Percentiles rank a stretch among this genome's conserved stretches.
Conservation (phyloP, 1,284 basidiomycete species). For the Mycena sp. region DNA sequence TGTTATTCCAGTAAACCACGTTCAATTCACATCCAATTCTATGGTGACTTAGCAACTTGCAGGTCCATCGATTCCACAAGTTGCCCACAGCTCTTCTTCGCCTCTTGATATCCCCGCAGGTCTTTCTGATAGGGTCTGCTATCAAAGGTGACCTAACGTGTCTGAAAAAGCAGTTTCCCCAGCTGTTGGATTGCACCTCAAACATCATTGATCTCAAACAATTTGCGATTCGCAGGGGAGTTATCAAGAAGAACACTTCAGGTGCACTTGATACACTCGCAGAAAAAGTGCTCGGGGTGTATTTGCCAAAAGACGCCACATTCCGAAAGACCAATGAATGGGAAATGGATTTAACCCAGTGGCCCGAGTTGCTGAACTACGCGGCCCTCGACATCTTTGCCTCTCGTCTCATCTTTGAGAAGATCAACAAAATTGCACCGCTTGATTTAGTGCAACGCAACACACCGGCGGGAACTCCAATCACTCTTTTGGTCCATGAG, state of each 20-base stretch:
- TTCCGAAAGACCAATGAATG: background rate
- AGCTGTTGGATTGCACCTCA: background rate
- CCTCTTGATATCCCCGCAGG: background rate
- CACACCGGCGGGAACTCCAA: background rate
- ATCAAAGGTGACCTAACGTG: constrained; percentile 4
- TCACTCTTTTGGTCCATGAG: background rate
- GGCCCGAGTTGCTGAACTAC: background rate
- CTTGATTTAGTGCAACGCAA: background rate
- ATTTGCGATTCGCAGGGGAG: background rate
- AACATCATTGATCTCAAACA: constrained; percentile 5
- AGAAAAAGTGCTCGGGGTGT: background rate
- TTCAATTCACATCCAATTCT: too few relatives aligned
- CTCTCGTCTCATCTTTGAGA: background rate
- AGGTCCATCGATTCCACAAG: background rate
- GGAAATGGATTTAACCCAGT: background rate
- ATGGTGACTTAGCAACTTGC: too few relatives aligned
- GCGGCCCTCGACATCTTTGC: background rate
- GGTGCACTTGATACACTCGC: background rate
- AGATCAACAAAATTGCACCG: background rate
- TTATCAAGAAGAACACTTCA: background rate
- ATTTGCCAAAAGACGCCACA: background rate
- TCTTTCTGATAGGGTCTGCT: background rate
- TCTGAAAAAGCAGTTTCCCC: background rate
- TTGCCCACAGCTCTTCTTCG: background rate
- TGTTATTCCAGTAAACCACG: constrained; percentile 5